These are phyloP conservation scores for Eucalyptus regnans DNA, from an alignment of 345 rosid species.

Conservation along the genomic window DNA sequence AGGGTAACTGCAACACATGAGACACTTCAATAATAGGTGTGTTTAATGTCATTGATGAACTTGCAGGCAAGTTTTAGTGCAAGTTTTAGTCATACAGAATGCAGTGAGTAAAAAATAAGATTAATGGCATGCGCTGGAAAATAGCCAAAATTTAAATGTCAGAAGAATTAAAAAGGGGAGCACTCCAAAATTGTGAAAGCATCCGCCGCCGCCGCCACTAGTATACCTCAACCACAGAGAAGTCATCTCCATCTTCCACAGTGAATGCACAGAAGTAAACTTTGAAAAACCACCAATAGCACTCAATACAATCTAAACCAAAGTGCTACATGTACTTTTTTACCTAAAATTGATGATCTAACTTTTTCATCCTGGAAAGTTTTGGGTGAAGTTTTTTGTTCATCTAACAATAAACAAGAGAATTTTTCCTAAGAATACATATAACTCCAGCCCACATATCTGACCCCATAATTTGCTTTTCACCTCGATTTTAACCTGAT, in stretches of 20 bases:
- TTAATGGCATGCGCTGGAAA: background rate
- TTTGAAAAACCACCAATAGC: background rate
- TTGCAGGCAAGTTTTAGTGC: background rate
- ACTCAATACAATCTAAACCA: background rate
- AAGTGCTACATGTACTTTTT: background rate
- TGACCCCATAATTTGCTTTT: background rate
- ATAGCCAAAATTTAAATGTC: background rate
- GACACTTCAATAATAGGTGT: background rate
- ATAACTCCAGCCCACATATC: background rate
- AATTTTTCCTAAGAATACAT: background rate
- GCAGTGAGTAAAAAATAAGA: background rate
- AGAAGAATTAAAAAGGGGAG: background rate
- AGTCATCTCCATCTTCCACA: background rate
- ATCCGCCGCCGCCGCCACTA: background rate
- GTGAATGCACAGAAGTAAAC: background rate
- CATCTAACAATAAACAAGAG: background rate
- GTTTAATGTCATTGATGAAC: background rate
- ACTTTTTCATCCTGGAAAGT: background rate
- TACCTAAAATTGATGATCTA: background rate
- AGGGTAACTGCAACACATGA: slow-evolving; percentile 56
- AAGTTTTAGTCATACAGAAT: background rate
- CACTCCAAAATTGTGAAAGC: background rate
- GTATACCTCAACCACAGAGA: background rate
- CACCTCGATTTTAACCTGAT: background rate
- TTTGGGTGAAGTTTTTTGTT: background rate